phyloP scores from a whole-genome alignment of 805 yeast species.

The Candida parachauliodes region DNA sequence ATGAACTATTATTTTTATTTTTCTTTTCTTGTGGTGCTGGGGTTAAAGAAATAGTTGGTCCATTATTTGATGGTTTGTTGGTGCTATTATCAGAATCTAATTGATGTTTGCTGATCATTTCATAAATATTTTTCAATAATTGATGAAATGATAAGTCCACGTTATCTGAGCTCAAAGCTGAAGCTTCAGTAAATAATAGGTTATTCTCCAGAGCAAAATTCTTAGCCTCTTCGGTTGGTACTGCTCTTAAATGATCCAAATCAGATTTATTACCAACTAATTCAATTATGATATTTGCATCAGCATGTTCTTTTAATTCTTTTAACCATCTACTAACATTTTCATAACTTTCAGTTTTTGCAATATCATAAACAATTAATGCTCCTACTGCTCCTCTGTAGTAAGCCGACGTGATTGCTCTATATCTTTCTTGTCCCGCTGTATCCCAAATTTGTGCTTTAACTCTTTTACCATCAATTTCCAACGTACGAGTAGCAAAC shows the following conservation, averaged over 20 bases:
- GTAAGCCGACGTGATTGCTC: conserved; percentile 96
- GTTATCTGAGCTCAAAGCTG: conserved; percentile 90
- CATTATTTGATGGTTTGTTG: conserved; percentile 67
- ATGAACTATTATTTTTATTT: conserved; percentile 52
- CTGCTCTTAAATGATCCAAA: conserved; percentile 88
- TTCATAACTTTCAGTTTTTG: conserved; percentile 85
- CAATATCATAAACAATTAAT: conserved; percentile 88
- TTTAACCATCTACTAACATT: conserved; percentile 85
- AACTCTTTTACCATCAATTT: conserved; percentile 76
- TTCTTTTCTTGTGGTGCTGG: conserved; percentile 86
- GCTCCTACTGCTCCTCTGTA: conserved; percentile 99
- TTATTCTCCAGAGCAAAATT: conserved; percentile 91
- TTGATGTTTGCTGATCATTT: conserved; percentile 91
- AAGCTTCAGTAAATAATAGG: conserved; percentile 90
- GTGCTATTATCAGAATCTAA: conserved; percentile 77
- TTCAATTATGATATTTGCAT: conserved; percentile 92
- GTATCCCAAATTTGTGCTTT: conserved; percentile 98
- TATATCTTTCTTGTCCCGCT: conserved; percentile 97
- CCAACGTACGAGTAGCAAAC: conserved; percentile 93
- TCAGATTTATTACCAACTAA: conserved; percentile 91
- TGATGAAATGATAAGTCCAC: conserved; percentile 94
- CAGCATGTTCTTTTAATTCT: conserved; percentile 87
- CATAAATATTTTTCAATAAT: conserved; percentile 87
- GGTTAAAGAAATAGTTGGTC: conserved; percentile 88
- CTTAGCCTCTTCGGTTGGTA: conserved; percentile 96